Evolutionary conservation across 2,329 filamentous ascomycete species (phyloP), one percentile per base, ranked within the genome.

Genomic region (Fusarium stilboides): DNA sequence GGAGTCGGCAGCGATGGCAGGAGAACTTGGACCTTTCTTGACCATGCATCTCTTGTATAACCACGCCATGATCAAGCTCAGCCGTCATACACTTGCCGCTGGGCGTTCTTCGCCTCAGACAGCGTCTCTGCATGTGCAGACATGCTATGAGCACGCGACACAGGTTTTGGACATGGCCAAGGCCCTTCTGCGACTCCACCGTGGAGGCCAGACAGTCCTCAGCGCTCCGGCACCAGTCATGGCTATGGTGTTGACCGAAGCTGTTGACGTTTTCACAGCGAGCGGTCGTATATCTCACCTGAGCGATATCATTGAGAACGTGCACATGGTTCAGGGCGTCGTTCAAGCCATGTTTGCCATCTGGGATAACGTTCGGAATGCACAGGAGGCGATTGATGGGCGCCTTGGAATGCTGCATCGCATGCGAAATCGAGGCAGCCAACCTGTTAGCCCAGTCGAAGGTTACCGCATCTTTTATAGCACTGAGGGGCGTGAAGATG

Each of bases 1-100:
- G 15, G 84, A 88, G 44, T 80, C 82, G 31, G 87, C 86, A 42
- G 83, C 87, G 8, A 78, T 83, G 31, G 85, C 86, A 26, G 87
- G 79, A 17, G 78, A 86, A 68, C 81, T 86, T 3, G 88, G 88
- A 7, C 84, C 85, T 0, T 90, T 90, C 73, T 79, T 92, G 56
- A 87, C 86, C 2, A 86, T 92, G 77, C 90, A 93, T 76, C 80
- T 91, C 28, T 80, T 92, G n/a, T 91, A 91, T 75, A 86, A 91
- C 74, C 85, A 88, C 46, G 84, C 88, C 1, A 78, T 88, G 71
- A 86, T 92, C 78, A 89, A 89, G 68, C 81, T 92, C 31, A 90
- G 91, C 70, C 86, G 91, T 39, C 87, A 91, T 71, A 84, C 84
- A 14, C 81, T 83, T 12, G 78, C 81, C 14, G 73, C 69, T 8